Percentiles rank a stretch among this genome's conserved stretches.
Conservation (phyloP, 257 asterid species). For the Perilla frutescens region DNA sequence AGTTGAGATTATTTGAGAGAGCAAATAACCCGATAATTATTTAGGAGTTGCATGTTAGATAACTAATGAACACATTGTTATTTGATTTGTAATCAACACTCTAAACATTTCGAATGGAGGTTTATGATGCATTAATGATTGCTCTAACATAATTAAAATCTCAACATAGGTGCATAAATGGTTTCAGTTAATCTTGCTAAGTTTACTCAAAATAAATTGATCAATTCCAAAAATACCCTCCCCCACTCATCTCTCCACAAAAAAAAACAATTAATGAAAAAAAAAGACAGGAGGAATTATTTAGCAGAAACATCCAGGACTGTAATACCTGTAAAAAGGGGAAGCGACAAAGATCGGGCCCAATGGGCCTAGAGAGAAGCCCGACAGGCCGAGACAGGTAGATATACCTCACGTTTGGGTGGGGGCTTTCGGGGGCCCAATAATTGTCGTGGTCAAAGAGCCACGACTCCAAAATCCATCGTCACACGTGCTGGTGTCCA, state of each 20-base stretch:
- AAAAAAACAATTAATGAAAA: background rate
- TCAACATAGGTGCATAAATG: no score
- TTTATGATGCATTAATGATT: no score
- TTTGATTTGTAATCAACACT: no score
- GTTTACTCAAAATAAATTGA: no score
- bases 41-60: no score
- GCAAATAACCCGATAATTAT: no score
- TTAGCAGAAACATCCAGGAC: conserved; percentile 1
- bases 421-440: conserved; percentile 6
- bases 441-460: conserved; percentile 28
- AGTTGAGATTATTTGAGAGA: no score
- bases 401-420: conserved; percentile 40
- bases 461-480: conserved; percentile 30
- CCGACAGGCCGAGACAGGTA: conserved; percentile 34
- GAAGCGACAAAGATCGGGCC: conserved; percentile 32
- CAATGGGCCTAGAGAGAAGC: conserved; percentile 34
- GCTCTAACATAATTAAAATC: no score
- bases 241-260: conserved; percentile 12
- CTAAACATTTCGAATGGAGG: no score
- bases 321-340: conserved; percentile 20
- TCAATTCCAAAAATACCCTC: background rate
- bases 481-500: conserved; percentile 45
- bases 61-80: no score
- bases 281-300: background rate
- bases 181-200: no score